Base-by-base conservation (phyloP, 805 yeast genomes). In the Metschnikowia dekortorum region DNA sequence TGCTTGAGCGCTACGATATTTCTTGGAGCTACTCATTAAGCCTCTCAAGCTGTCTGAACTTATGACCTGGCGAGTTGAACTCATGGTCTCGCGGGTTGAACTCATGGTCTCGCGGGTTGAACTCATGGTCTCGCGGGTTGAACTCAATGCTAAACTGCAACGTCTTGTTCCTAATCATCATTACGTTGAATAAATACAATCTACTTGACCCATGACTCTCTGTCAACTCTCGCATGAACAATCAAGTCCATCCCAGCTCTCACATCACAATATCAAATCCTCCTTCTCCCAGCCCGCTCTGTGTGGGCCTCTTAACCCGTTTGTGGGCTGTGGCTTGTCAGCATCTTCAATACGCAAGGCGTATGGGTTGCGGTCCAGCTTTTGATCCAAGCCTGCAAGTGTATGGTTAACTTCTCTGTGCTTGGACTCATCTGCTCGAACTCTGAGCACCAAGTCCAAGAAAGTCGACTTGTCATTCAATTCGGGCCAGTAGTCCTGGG, bases 381-480 rank as follows among this genome's bases (percentile, higher is more conserved):
- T 64, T 54, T 73, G 81, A 48, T 73, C 63, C 57, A 85, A 73
- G 59, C 84, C 84, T 11, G 87, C 90, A 60, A 84, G 76, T 0
- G 90, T 85, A 60, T 85, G 91, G 67, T 85, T 85, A 30, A 85
- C 90, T 61, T 85, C 91, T 65, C 91, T 75, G 62, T 85, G 90
- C 63, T 85, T 85, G 38, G 89, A 84, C 65, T 85, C 91, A 60
- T 85, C 91, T 1, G 91, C 91, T 54, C 90, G 76, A 26, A 85
- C 71, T 56, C 82, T 75, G 51, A 75, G 73, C 43, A 85, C 70
- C 61, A 85, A 73, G 54, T 85, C 89, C 51, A 73, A 71, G 66
- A 85, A 78, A 2, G 80, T 68, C 29, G 85, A 73, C 26, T 80
- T 61, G 31, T 75, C 75, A 39, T 59, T 59, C 70, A 85, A 71